Evolutionary conservation across 176 grass and related monocot genomes (phyloP).

Genomic region (Microstegium vimineum): DNA sequence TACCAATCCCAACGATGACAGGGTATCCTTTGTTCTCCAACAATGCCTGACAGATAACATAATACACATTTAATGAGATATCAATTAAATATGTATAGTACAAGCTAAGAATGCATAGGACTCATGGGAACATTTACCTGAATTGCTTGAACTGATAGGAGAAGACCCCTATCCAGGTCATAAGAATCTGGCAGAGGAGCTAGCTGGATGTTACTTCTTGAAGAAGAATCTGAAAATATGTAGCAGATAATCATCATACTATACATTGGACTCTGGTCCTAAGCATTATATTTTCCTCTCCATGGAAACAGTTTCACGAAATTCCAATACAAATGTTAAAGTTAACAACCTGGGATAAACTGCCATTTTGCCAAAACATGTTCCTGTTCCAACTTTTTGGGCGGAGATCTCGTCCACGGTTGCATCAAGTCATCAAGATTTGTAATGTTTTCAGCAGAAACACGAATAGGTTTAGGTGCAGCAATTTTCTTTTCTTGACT

Average conservation of each 20-base stretch:
- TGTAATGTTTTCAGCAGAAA: constrained; percentile 42
- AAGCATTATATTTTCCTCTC: background rate
- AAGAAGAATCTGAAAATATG: constrained; percentile 72
- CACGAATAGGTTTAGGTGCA: constrained; percentile 78
- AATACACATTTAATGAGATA: constrained; percentile 22
- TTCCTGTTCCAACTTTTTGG: constrained; percentile 84
- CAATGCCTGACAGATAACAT: constrained; percentile 62
- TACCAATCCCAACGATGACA: constrained; percentile 98
- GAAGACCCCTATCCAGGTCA: constrained; percentile 94
- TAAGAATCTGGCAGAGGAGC: constrained; percentile 84
- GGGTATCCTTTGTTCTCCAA: constrained; percentile 99
- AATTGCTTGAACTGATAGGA: constrained; percentile 98
- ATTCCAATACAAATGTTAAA: constrained; percentile 30
- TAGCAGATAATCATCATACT: constrained; percentile 31
- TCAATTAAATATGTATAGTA: constrained; percentile 5
- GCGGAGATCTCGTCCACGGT: constrained; percentile 88
- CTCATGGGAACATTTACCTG: constrained; percentile 44
- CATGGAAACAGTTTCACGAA: constrained; percentile 1
- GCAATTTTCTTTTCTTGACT: constrained; percentile 85
- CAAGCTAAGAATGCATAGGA: background rate
- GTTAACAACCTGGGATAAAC: constrained; percentile 68
- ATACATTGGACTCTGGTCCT: background rate
- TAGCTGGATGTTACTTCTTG: constrained; percentile 67
- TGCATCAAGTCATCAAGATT: constrained; percentile 76
- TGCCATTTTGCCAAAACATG: constrained; percentile 77